These are phyloP conservation scores for Oidiodendron maius DNA, from an alignment of 495 filamentous ascomycete species.

Conservation along the genomic window DNA sequence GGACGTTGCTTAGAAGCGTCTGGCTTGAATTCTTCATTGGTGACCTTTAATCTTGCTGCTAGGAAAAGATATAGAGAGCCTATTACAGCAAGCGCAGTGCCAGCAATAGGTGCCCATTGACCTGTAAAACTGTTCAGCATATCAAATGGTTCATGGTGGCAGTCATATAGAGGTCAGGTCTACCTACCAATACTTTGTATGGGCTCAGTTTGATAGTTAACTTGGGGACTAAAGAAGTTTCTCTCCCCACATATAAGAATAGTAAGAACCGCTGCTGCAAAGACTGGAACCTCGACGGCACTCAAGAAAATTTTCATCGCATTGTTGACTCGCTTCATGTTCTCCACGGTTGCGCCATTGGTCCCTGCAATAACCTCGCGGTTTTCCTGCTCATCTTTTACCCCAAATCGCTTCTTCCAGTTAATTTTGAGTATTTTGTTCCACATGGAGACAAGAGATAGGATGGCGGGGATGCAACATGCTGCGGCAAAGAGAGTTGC, in stretches of 20 bases:
- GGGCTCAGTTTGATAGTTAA: conserved; percentile 49
- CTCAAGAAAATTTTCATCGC: conserved; percentile 37
- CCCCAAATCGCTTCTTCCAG: conserved; percentile 36
- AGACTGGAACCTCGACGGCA: conserved; percentile 46
- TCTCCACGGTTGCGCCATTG: conserved; percentile 43
- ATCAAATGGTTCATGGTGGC: too few relatives aligned
- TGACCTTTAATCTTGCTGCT: conserved; percentile 28
- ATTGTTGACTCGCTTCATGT: conserved; percentile 41
- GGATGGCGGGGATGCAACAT: conserved; percentile 52
- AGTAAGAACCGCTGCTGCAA: conserved; percentile 44
- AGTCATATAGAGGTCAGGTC: too few relatives aligned
- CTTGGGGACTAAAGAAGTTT: conserved; percentile 49
- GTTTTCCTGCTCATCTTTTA: conserved; percentile 21
- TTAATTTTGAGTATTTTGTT: conserved; percentile 54
- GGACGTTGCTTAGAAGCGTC: conserved; percentile 9
- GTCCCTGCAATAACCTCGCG: too few relatives aligned
- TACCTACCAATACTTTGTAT: conserved; percentile 46
- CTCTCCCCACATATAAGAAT: conserved; percentile 50
- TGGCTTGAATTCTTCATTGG: conserved; percentile 11
- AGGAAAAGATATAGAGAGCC: conserved; percentile 49
- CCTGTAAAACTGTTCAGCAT: too few relatives aligned
- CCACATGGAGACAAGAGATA: conserved; percentile 51
- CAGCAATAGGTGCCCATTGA: conserved; percentile 53
- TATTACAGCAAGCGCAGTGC: conserved; percentile 43
- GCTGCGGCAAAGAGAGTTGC: conserved; percentile 50